Base-by-base conservation (phyloP, 202 grass and related monocot species). In the Alloteropsis angusta region DNA sequence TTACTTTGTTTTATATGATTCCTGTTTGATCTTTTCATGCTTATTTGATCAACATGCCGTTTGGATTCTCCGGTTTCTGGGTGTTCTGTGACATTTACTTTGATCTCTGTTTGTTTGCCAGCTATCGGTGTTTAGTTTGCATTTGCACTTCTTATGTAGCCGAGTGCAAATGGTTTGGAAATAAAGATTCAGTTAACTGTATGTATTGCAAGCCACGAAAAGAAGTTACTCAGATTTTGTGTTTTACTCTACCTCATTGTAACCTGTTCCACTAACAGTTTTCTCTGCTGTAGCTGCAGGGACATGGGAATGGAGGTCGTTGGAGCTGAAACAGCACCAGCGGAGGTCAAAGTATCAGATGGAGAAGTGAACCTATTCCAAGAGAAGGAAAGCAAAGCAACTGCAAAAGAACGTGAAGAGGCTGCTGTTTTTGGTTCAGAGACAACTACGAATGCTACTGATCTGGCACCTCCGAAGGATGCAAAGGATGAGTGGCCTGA, bases 261-360 rank as follows among this genome's bases (percentile, higher is more conserved):
- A 76, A 41, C 44, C 36, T 62, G 18, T 61, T 69, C 9, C 19
- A 34, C 38, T 86, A 21, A 86, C 25, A 63, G 7, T 49, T 53
- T 56, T 30, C 6, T 84, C 18, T 58, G 38, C 15, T 28, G 36
- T 65, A 54, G 61, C 77, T 77, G 39, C 58, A 82, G 78, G 77
- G 72, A 72, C 76, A 94, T 97, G 94, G 94, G 87, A 82, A 85
- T 97, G 89, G 91, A 97, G 82, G 88, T 88, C 9, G 35, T 80
- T 34, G 92, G 76, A 54, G 80, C 75, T 88, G 91, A 95, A 80
- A 30, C 53, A 62, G 72, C 85, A 79, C 68, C 82, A 72, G 85
- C 26, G 38, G 85, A 85, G 65, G 83, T 78, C 65, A 85, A 94
- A 49, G 85, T 87, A 85, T 80, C 76, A 77, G 86, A 79, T 88